Percentiles rank a stretch among this genome's conserved stretches.
These are phyloP conservation scores for Diaporthe helianthi DNA, from an alignment of 2,329 filamentous ascomycete genomes.

Conservation along the genomic window DNA sequence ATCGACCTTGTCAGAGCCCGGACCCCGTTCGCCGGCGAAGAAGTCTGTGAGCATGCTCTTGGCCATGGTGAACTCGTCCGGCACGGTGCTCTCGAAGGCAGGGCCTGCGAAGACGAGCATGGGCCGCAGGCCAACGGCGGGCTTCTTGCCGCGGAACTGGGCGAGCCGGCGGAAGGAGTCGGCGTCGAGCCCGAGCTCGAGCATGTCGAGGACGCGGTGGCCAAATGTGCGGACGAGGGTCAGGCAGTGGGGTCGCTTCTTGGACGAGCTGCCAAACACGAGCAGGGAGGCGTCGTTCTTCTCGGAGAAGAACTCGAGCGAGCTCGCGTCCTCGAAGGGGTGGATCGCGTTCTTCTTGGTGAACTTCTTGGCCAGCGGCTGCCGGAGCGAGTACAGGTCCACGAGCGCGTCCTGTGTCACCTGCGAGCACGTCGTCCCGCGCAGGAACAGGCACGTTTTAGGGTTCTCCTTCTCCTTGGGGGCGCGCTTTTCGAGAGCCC, in stretches of 20 bases:
- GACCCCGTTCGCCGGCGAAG: slow-evolving; percentile 80
- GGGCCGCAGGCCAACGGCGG: slow-evolving; percentile 83
- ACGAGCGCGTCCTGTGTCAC: slow-evolving; percentile 82
- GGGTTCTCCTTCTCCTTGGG: slow-evolving; percentile 89
- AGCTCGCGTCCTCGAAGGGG: slow-evolving; percentile 89
- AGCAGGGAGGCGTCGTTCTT: slow-evolving; percentile 94
- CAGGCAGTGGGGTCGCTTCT: slow-evolving; percentile 93
- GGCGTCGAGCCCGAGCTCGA: slow-evolving; percentile 84
- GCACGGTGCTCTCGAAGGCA: slow-evolving; percentile 82
- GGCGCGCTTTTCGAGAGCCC: slow-evolving; percentile 90
- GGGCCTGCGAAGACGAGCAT: slow-evolving; percentile 91
- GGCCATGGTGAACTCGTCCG: slow-evolving; percentile 81
- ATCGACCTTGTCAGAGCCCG: slow-evolving; percentile 80
- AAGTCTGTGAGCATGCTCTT: slow-evolving; percentile 90
- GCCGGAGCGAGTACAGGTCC: slow-evolving; percentile 85
- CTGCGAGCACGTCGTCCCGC: slow-evolving; percentile 84
- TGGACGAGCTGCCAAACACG: slow-evolving; percentile 83
- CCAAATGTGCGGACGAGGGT: slow-evolving; percentile 85
- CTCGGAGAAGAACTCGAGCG: slow-evolving; percentile 91
- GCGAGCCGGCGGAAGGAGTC: slow-evolving; percentile 72
- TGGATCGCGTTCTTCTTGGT: slow-evolving; percentile 96
- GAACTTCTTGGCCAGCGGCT: slow-evolving; percentile 87
- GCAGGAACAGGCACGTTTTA: slow-evolving; percentile 88
- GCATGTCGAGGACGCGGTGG: slow-evolving; percentile 91
- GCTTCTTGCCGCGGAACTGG: slow-evolving; percentile 79